Evolutionary conservation across 805 yeast genomes (phyloP).

Genomic region (Saturnispora quitensis): DNA sequence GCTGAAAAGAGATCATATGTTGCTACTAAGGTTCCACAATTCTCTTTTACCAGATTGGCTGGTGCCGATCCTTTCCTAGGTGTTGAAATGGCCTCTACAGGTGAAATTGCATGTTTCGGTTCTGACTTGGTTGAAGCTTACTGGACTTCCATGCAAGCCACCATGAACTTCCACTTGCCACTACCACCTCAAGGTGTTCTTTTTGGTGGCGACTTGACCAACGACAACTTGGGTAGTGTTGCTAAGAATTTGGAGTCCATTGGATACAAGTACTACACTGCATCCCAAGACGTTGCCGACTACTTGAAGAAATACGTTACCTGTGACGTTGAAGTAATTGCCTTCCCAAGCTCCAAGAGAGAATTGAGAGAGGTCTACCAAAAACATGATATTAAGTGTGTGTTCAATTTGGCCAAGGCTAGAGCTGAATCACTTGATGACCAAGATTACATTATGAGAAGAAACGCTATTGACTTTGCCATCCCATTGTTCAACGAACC

Average conservation of each 20-base stretch:
- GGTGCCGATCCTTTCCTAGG: constrained; percentile 99
- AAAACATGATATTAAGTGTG: constrained; percentile 73
- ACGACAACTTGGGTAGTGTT: constrained; percentile 62
- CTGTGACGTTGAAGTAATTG: constrained; percentile 53
- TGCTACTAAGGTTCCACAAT: constrained; percentile 97
- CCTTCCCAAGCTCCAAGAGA: constrained; percentile 88
- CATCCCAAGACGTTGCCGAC: constrained; percentile 60
- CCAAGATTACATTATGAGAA: constrained; percentile 94
- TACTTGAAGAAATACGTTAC: constrained; percentile 51
- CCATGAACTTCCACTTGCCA: constrained; percentile 95
- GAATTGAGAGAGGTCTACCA: constrained; percentile 90
- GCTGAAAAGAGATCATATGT: constrained; percentile 64
- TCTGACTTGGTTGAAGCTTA: constrained; percentile 78
- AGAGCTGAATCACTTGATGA: constrained; percentile 81
- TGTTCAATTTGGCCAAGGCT: constrained; percentile 83
- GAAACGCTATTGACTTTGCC: constrained; percentile 97
- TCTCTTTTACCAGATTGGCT: constrained; percentile 94
- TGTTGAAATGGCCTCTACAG: constrained; percentile 98
- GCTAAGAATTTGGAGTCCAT: constrained; percentile 60
- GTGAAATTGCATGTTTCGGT: constrained; percentile 98
- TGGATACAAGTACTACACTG: constrained; percentile 76
- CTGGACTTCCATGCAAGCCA: constrained; percentile 95
- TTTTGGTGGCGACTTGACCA: constrained; percentile 87
- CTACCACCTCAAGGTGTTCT: constrained; percentile 81
- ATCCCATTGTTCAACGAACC: constrained; percentile 97